Evolutionary conservation across 352 stramenopile genomes (phyloP).

Genomic region (Globisporangium yorkense): DNA sequence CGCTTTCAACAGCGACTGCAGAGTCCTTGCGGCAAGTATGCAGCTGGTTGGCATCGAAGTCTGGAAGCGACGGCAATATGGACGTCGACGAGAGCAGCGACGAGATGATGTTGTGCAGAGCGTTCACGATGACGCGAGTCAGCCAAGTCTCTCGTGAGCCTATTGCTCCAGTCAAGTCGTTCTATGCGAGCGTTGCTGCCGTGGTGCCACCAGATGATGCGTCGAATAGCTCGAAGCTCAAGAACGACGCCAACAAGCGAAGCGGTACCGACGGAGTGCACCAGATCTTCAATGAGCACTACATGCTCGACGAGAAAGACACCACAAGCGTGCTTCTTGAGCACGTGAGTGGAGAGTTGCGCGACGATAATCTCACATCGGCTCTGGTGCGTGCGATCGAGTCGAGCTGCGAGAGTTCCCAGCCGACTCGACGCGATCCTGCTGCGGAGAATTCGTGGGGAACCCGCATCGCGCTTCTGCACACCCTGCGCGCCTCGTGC

Average conservation of each 20-base stretch:
- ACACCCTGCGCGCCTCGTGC: slow-evolving; percentile 35
- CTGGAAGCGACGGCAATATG: slow-evolving; percentile 5
- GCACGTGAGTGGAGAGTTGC: not conserved
- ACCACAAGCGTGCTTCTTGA: not conserved
- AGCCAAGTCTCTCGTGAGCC: not conserved
- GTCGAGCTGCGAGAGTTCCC: not conserved
- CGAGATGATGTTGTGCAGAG: slow-evolving; percentile 31
- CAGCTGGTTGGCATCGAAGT: slow-evolving; percentile 22
- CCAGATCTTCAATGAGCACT: not conserved
- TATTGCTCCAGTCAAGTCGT: slow-evolving; percentile 8
- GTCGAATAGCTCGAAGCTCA: not conserved
- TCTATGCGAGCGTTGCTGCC: slow-evolving; percentile 2
- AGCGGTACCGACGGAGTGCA: not conserved
- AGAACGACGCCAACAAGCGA: not conserved
- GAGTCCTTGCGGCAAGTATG: slow-evolving; percentile 21
- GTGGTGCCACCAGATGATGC: not conserved
- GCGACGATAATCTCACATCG: not conserved
- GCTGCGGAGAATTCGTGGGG: slow-evolving; percentile 27
- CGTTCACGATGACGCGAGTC: slow-evolving; percentile 23
- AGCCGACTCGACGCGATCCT: not conserved
- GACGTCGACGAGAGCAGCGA: slow-evolving; percentile 24
- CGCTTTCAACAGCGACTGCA: slow-evolving; percentile 4
- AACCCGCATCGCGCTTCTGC: slow-evolving; percentile 40
- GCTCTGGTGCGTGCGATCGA: not conserved
- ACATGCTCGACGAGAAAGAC: not conserved